phyloP scores from a whole-genome alignment of 768 basidiomycete species.

The Kwoniella sp. region DNA sequence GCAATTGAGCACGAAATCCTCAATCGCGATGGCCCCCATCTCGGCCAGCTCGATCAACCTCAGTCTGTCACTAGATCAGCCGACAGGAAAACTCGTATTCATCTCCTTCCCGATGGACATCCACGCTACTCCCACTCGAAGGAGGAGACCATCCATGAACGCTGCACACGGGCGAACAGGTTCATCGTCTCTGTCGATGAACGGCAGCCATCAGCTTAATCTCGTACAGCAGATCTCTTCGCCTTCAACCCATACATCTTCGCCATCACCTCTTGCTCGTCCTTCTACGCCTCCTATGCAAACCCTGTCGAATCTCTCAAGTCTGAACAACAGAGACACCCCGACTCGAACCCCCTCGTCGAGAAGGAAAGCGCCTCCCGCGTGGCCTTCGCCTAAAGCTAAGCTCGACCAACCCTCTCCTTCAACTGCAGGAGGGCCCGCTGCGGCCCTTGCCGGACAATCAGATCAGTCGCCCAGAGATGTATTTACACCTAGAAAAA shows the following conservation, averaged over 20 bases:
- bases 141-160: conserved; percentile 6
- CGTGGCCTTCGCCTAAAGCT: conserved; percentile 20
- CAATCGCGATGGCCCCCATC: conserved; percentile 26
- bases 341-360: conserved; percentile 13
- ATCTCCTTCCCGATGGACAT: conserved; percentile 40
- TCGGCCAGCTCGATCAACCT: conserved; percentile 47
- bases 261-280: conserved; percentile 2
- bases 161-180: not conserved
- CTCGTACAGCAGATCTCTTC: conserved; percentile 7
- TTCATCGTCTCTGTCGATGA: not conserved
- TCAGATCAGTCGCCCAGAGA: conserved; percentile 13
- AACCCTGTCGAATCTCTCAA: not conserved
- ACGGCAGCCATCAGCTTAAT: too few species aligned
- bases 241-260: not conserved
- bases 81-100: conserved; percentile 50
- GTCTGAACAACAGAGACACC: not conserved
- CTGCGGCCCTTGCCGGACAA: not conserved
- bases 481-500: conserved; percentile 20
- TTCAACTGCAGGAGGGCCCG: not conserved
- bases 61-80: conserved; percentile 44
- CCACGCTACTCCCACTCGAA: conserved; percentile 28
- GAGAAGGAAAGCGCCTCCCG: conserved; percentile 20
- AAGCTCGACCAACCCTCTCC: conserved; percentile 1
- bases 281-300: conserved; percentile 9
- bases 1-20: conserved; percentile 13